These are phyloP conservation scores for Borovskyia barvae DNA, from an alignment of 208 protist genomes.

Conservation along the genomic window DNA sequence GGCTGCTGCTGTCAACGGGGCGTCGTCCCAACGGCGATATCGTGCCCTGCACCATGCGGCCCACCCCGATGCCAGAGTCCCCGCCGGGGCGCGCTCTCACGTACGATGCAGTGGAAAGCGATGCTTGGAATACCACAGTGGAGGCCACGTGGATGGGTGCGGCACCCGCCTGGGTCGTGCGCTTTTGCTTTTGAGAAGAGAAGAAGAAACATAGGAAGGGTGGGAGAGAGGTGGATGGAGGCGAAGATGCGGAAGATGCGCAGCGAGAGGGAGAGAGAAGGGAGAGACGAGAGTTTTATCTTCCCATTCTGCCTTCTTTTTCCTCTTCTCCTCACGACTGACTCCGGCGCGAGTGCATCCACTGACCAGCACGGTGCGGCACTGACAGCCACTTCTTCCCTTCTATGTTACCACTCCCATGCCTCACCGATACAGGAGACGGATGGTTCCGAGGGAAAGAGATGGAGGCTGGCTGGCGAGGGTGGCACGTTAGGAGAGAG, in stretches of 20 bases:
- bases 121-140: slow-evolving; percentile 25
- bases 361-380: no score
- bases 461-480: no score
- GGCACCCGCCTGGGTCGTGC: slow-evolving; percentile 61
- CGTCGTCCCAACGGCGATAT: slow-evolving; percentile 11
- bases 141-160: slow-evolving; percentile 73
- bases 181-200: slow-evolving; percentile 35
- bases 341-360: no score
- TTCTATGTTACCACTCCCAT: no score
- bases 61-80: neutral
- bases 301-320: neutral
- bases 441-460: no score
- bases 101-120: slow-evolving; percentile 15
- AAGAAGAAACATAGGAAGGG: neutral
- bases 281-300: no score
- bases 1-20: slow-evolving; percentile 16
- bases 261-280: no score
- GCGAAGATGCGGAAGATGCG: neutral
- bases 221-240: slow-evolving; percentile 1
- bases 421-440: no score
- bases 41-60: slow-evolving; percentile 10
- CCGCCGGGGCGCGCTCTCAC: neutral
- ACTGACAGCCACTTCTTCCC: no score
- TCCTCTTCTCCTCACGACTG: no score
- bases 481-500: no score